Conservation (phyloP, 1,284 basidiomycete species). For the Albatrellus sp. region DNA sequence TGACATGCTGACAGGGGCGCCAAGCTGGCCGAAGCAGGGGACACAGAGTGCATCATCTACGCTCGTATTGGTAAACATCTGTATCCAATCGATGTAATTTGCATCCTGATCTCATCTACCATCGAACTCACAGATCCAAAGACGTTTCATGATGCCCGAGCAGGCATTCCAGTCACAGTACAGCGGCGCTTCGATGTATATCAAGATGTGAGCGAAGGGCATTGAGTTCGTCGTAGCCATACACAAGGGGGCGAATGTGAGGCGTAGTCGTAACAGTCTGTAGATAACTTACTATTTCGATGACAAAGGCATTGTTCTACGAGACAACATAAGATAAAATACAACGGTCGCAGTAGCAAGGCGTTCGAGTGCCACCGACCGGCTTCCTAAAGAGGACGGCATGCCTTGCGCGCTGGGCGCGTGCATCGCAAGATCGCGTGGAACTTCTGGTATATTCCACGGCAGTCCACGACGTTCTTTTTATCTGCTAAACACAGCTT, state of each 20-base stretch:
- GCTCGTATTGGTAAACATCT: conserved; percentile 64
- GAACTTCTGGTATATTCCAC: conserved; percentile 11
- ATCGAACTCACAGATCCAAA: conserved; percentile 48
- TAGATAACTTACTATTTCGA: neutral
- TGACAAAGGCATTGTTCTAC: too few species aligned
- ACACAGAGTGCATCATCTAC: conserved; percentile 74
- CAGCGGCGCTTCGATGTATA: conserved; percentile 93
- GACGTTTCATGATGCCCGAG: conserved; percentile 54
- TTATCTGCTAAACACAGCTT: conserved; percentile 16
- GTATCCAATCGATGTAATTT: neutral
- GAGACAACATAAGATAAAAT: too few species aligned
- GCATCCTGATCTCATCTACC: conserved; percentile 6
- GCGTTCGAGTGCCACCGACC: neutral
- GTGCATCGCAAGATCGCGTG: neutral
- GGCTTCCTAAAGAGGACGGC: neutral
- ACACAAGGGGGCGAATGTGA: too few species aligned
- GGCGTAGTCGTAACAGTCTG: neutral
- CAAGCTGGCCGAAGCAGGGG: conserved; percentile 67
- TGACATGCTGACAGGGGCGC: conserved; percentile 46
- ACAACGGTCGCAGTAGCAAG: neutral
- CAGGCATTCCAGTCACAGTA: conserved; percentile 77
- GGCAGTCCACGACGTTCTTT: conserved; percentile 7
- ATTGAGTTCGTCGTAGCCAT: neutral
- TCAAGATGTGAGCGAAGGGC: conserved; percentile 43
- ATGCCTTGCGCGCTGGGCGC: neutral